These are phyloP conservation scores for Rhodotorula taiwanensis DNA, from an alignment of 768 basidiomycete species.

Conservation along the genomic window DNA sequence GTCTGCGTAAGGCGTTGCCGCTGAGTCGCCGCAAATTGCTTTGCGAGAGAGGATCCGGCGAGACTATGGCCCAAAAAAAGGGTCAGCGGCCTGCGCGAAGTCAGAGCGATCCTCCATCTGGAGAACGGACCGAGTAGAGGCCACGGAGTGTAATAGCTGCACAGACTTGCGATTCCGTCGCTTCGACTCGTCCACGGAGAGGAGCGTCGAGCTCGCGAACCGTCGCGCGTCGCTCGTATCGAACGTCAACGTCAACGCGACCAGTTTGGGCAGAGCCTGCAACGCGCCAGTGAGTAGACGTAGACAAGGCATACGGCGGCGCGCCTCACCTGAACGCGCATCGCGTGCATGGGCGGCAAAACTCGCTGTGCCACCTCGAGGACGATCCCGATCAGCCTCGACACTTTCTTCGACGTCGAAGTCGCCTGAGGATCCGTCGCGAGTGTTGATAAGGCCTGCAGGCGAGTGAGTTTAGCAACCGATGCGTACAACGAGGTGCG, in stretches of 20 bases:
- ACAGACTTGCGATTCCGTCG: no score
- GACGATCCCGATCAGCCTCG: constrained; percentile 80
- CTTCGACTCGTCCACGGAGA: constrained; percentile 85
- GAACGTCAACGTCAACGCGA: constrained; percentile 71
- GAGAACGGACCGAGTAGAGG: no score
- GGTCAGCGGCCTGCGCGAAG: no score
- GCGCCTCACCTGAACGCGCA: constrained; percentile 65
- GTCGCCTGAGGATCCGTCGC: constrained; percentile 61
- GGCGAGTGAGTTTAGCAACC: no score
- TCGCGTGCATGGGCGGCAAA: constrained; percentile 71
- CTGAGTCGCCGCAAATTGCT: background rate
- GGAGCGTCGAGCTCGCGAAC: constrained; percentile 73
- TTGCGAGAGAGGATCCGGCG: no score
- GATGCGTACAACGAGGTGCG: no score
- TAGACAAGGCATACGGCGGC: no score
- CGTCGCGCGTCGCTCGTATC: constrained; percentile 68
- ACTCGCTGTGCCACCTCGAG: constrained; percentile 81
- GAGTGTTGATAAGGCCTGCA: constrained; percentile 73
- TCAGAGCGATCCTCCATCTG: no score
- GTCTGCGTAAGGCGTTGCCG: background rate
- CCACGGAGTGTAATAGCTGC: no score
- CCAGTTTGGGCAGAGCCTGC: constrained; percentile 76
- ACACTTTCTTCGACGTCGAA: constrained; percentile 59
- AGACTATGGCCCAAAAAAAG: no score
- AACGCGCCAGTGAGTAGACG: no score